phyloP scores from a whole-genome alignment of 805 yeast species.

The Sugiyamaella smithiae region DNA sequence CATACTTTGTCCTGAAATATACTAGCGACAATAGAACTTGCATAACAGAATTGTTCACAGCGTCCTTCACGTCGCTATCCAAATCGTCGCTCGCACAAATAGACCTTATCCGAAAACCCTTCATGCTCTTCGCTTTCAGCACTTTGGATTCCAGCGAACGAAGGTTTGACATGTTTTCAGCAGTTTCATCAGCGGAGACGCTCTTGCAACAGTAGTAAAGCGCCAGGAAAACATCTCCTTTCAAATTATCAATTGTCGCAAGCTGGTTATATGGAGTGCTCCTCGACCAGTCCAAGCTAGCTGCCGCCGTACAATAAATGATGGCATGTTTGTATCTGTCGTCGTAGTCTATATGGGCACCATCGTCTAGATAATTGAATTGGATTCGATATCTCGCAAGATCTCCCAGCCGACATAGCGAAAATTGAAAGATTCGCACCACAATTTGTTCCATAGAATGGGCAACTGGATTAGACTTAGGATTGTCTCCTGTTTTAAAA shows the following conservation, averaged over 20 bases:
- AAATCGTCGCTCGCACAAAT: not conserved
- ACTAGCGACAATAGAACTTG: not conserved
- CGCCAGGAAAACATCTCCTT: conserved; percentile 10
- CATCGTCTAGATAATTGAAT: not conserved
- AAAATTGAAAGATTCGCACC: not conserved
- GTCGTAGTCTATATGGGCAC: not conserved
- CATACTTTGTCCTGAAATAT: not conserved
- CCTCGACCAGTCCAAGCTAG: conserved; percentile 1
- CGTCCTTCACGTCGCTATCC: not conserved
- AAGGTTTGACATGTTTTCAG: not conserved
- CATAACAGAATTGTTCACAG: not conserved
- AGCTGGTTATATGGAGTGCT: conserved; percentile 17
- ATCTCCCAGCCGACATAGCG: conserved; percentile 17
- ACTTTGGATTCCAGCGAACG: not conserved
- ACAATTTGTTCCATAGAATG: not conserved
- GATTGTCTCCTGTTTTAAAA: not conserved
- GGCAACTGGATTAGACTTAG: not conserved
- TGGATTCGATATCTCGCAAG: conserved; percentile 18
- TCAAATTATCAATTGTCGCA: conserved; percentile 7
- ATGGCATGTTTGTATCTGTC: conserved; percentile 13
- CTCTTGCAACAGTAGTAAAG: conserved; percentile 15
- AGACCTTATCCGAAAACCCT: not conserved
- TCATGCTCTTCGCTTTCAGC: not conserved
- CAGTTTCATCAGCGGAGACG: conserved; percentile 14
- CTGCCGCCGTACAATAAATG: conserved; percentile 14